phyloP scores from a whole-genome alignment of 1,284 basidiomycete species.

The Phlebopus sp. region DNA sequence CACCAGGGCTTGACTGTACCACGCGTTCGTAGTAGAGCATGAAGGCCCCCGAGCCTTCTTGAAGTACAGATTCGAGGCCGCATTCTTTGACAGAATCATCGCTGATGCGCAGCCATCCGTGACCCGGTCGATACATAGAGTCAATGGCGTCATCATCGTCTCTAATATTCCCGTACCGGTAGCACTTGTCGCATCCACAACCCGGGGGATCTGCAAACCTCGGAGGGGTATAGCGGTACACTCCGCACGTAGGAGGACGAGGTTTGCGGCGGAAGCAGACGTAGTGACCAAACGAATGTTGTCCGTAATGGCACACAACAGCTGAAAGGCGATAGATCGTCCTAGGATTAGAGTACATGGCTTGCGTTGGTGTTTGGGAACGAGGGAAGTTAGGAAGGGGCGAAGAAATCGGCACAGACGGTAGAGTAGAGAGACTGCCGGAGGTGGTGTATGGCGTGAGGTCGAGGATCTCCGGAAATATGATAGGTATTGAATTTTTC shows the following conservation, averaged over 20 bases:
- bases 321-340: slow-evolving; percentile 78
- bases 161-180: slow-evolving; percentile 39
- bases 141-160: slow-evolving; percentile 35
- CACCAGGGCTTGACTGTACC: slow-evolving; percentile 33
- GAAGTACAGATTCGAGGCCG: slow-evolving; percentile 70
- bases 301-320: slow-evolving; percentile 87
- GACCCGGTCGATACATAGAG: slow-evolving; percentile 41
- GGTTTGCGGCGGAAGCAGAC: slow-evolving; percentile 87
- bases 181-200: slow-evolving; percentile 44
- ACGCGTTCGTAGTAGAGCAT: slow-evolving; percentile 91
- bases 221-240: slow-evolving; percentile 43
- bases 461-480: slow-evolving; percentile 84
- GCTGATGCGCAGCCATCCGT: slow-evolving; percentile 81
- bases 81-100: slow-evolving; percentile 83
- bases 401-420: slow-evolving; percentile 64
- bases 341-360: slow-evolving; percentile 47
- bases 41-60: slow-evolving; percentile 73
- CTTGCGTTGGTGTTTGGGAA: slow-evolving; percentile 52
- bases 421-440: slow-evolving; percentile 65
- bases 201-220: slow-evolving; percentile 46
- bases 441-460: slow-evolving; percentile 81
- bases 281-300: slow-evolving; percentile 89
- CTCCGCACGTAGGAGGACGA: slow-evolving; percentile 34
- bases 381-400: slow-evolving; percentile 46
- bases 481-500: slow-evolving; percentile 79